These are phyloP conservation scores for Oryza brachyantha DNA, from an alignment of 176 grass and related monocot genomes.

Conservation along the genomic window DNA sequence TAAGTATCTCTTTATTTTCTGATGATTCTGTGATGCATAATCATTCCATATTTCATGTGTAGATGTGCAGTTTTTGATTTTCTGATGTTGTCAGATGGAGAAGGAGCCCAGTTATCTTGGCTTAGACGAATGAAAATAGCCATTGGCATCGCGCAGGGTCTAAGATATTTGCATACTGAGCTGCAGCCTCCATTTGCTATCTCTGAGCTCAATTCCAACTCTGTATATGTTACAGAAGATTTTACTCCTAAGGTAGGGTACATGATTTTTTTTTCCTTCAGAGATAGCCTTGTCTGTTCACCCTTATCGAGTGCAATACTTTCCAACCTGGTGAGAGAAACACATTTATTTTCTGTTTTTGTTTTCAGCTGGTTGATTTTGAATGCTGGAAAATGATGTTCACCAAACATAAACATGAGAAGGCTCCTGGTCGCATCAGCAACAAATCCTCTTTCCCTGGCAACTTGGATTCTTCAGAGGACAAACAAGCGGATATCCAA, in stretches of 20 bases:
- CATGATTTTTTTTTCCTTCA: not conserved
- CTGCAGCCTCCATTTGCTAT: slow-evolving; percentile 67
- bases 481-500: slow-evolving; percentile 62
- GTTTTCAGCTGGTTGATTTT: slow-evolving; percentile 87
- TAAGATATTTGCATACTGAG: slow-evolving; percentile 82
- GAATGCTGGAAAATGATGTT: slow-evolving; percentile 91
- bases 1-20: slow-evolving; percentile 35
- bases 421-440: slow-evolving; percentile 32
- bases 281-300: not conserved
- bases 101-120: slow-evolving; percentile 83
- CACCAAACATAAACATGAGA: slow-evolving; percentile 49
- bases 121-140: slow-evolving; percentile 92
- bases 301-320: not conserved
- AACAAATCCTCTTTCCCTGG: slow-evolving; percentile 51
- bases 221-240: slow-evolving; percentile 83
- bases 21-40: not conserved
- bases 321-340: not conserved
- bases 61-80: not conserved
- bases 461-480: slow-evolving; percentile 39
- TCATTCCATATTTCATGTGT: not conserved
- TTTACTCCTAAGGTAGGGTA: slow-evolving; percentile 73
- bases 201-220: slow-evolving; percentile 72
- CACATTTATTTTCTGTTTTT: not conserved
- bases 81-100: slow-evolving; percentile 60
- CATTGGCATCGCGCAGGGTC: slow-evolving; percentile 75